phyloP scores from a whole-genome alignment of 495 filamentous ascomycete genomes.

The Talaromyces borbonicus region DNA sequence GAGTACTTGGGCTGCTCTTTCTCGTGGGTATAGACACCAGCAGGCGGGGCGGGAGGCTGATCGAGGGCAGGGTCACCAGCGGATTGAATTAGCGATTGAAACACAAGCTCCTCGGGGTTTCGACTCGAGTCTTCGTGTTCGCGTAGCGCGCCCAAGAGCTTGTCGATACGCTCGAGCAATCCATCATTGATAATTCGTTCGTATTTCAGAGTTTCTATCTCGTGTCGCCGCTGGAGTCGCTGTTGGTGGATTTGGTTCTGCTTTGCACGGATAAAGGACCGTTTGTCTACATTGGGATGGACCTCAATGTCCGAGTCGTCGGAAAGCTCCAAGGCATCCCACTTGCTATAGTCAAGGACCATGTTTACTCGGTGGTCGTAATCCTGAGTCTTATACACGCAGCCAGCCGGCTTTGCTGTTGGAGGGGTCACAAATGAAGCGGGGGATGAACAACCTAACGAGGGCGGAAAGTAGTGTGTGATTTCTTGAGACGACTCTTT shows the following conservation, averaged over 20 bases:
- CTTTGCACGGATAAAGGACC: conserved; percentile 96
- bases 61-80: conserved; percentile 62
- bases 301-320: conserved; percentile 98
- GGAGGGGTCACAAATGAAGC: background rate
- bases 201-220: conserved; percentile 87
- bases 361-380: conserved; percentile 30
- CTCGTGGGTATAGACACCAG: conserved; percentile 66
- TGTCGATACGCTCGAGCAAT: conserved; percentile 70
- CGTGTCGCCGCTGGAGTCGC: conserved; percentile 67
- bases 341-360: conserved; percentile 94
- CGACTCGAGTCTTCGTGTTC: conserved; percentile 57
- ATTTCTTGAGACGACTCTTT: too few relatives aligned
- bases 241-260: conserved; percentile 93
- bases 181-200: conserved; percentile 90
- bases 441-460: background rate
- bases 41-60: conserved; percentile 58
- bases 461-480: too few relatives aligned
- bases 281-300: conserved; percentile 97
- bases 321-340: conserved; percentile 89
- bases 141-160: conserved; percentile 60
- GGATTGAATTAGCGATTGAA: conserved; percentile 75
- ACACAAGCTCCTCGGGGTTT: conserved; percentile 72
- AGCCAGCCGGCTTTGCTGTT: background rate
- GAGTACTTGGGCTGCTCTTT: conserved; percentile 76
- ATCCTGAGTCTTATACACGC: background rate